Conservation (phyloP, 805 yeast genomes). For the Hermanozyma aechmeae region DNA sequence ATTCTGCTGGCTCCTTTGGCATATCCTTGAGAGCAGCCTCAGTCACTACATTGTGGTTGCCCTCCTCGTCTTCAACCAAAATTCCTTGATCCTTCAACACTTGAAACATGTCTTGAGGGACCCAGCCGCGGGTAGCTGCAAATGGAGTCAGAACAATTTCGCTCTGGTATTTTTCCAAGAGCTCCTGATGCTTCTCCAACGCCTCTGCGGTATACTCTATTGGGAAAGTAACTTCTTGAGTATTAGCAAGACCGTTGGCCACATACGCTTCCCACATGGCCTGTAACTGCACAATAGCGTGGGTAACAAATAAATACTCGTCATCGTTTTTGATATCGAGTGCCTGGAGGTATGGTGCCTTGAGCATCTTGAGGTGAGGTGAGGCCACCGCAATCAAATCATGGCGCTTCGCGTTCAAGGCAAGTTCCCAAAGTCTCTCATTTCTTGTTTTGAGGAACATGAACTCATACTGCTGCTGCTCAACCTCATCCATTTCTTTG, state of each 20-base stretch:
- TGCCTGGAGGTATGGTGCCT: constrained; percentile 53
- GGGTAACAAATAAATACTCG: constrained; percentile 59
- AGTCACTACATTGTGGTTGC: constrained; percentile 26
- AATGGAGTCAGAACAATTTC: constrained; percentile 67
- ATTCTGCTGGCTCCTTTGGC: too few relatives aligned
- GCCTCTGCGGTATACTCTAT: constrained; percentile 49
- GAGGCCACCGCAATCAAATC: constrained; percentile 72
- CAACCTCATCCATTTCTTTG: constrained; percentile 57
- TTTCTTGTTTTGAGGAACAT: constrained; percentile 87
- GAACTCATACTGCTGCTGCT: constrained; percentile 73
- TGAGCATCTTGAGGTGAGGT: constrained; percentile 71
- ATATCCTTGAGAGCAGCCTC: constrained; percentile 17
- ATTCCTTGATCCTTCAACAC: constrained; percentile 59
- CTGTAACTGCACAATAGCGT: constrained; percentile 53
- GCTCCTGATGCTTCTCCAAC: constrained; percentile 46
- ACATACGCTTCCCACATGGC: constrained; percentile 63
- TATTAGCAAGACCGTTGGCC: constrained; percentile 45
- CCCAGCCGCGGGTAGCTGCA: constrained; percentile 89
- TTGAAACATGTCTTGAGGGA: constrained; percentile 88
- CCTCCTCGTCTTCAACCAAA: constrained; percentile 46
- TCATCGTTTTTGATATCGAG: constrained; percentile 47
- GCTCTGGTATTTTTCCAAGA: constrained; percentile 59
- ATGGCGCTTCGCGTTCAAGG: constrained; percentile 54
- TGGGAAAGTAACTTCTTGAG: constrained; percentile 42
- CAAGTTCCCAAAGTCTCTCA: constrained; percentile 79